Percentiles rank a stretch among this genome's conserved stretches.
These are phyloP conservation scores for Phytophthora pisi DNA, from an alignment of 352 stramenopile species.

Conservation along the genomic window DNA sequence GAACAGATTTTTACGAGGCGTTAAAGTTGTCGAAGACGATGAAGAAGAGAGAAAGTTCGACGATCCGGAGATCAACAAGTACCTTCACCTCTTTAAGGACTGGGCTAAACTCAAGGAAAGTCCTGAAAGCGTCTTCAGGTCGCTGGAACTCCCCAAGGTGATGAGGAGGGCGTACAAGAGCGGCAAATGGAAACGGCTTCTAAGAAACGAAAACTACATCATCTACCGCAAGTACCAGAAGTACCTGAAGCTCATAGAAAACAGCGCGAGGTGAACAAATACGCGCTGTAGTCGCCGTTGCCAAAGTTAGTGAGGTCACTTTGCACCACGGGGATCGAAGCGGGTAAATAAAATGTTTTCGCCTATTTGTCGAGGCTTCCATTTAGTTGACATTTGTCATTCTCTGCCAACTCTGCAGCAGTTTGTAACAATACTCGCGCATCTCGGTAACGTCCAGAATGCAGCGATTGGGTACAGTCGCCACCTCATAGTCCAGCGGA, in stretches of 20 bases:
- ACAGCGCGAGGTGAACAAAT: background rate
- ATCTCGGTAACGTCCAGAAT: background rate
- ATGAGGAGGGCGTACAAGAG: background rate
- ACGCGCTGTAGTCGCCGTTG: background rate
- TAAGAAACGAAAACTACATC: background rate
- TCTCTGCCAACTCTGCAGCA: background rate
- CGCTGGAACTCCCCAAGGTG: background rate
- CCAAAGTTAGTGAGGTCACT: no score
- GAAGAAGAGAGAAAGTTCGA: conserved; percentile 1
- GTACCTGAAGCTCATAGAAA: background rate
- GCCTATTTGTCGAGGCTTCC: background rate
- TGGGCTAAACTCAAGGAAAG: no score
- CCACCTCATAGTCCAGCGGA: background rate
- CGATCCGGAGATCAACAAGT: background rate
- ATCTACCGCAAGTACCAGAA: conserved; percentile 4
- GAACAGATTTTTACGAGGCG: no score
- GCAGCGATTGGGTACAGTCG: background rate
- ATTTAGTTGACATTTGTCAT: background rate
- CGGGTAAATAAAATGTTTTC: background rate
- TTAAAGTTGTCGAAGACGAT: background rate
- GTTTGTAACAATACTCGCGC: background rate
- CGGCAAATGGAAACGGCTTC: background rate
- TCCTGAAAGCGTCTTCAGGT: background rate
- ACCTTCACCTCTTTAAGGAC: no score
- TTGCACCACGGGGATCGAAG: background rate